Percentiles rank a stretch among this genome's conserved stretches.
phyloP scores from a whole-genome alignment of 179 eudicot species.

The Beta lomatogona region DNA sequence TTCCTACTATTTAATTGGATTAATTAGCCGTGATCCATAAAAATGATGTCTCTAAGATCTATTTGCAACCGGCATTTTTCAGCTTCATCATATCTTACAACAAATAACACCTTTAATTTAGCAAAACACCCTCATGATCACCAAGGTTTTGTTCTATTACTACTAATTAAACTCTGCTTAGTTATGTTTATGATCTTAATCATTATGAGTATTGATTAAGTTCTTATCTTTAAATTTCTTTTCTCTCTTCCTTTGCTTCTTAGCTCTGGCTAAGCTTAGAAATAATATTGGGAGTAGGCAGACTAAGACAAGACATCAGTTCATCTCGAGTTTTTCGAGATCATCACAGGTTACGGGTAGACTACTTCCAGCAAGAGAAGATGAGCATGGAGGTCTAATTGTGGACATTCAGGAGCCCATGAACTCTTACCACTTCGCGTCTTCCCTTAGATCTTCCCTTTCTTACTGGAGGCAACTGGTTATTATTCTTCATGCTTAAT shows the following conservation, averaged over 20 bases:
- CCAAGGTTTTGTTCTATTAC: not conserved
- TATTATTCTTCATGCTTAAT: not conserved
- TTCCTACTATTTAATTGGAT: not conserved
- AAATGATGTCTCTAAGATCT: not conserved
- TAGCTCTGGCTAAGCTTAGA: not conserved
- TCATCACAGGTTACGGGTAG: not conserved
- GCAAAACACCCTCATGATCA: not conserved
- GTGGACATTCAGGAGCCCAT: constrained; percentile 49
- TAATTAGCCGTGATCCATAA: not conserved
- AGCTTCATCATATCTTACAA: not conserved
- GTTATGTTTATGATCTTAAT: not conserved
- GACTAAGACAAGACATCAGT: not conserved
- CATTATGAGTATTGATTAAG: not conserved
- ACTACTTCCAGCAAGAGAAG: constrained; percentile 34
- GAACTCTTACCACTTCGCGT: constrained; percentile 40
- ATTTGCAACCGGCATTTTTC: not conserved
- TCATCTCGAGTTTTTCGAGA: not conserved
- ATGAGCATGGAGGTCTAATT: constrained; percentile 46
- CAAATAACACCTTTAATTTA: not conserved
- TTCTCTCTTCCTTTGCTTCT: not conserved
- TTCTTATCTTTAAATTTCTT: too few relatives aligned
- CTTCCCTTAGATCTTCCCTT: constrained; percentile 52
- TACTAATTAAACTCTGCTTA: too few relatives aligned
- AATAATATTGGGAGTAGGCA: not conserved
- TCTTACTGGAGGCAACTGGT: constrained; percentile 55